phyloP scores from a whole-genome alignment of 331 rosid species.

The Quercus lobata region DNA sequence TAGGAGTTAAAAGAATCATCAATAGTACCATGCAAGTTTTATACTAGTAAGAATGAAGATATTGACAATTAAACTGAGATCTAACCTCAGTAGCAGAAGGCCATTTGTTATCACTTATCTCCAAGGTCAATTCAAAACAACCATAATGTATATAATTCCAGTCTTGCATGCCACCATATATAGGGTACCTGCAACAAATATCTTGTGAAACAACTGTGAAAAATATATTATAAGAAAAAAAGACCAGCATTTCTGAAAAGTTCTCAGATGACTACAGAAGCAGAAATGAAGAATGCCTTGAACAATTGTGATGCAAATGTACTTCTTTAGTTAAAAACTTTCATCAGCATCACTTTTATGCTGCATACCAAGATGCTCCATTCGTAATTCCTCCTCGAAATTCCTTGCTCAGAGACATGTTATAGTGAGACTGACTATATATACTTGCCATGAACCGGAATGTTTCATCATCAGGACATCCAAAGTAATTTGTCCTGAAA shows the following conservation, averaged over 20 bases:
- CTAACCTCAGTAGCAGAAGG: conserved; percentile 80
- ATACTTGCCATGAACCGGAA: conserved; percentile 77
- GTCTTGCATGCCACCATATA: conserved; percentile 99
- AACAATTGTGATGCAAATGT: background rate
- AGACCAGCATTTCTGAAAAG: background rate
- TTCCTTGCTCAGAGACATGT: conserved; percentile 84
- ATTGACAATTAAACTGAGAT: background rate
- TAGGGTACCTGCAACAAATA: conserved; percentile 78
- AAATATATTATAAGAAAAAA: conserved; percentile 1
- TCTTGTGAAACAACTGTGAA: conserved; percentile 29
- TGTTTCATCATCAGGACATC: conserved; percentile 85
- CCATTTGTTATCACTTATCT: conserved; percentile 92
- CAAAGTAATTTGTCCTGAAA: conserved; percentile 68
- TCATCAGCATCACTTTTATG: conserved; percentile 20
- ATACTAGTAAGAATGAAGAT: background rate
- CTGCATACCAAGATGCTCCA: conserved; percentile 79
- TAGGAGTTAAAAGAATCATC: background rate
- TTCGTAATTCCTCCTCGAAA: conserved; percentile 78
- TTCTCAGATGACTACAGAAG: background rate
- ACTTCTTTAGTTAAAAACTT: conserved; percentile 7
- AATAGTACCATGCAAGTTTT: background rate
- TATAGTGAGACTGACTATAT: conserved; percentile 83
- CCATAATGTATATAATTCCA: conserved; percentile 89
- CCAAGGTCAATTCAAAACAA: conserved; percentile 89
- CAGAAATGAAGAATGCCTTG: background rate